Evolutionary conservation across 1,139 yeast genomes (phyloP), one percentile per base, ranked within the genome.

Genomic region (Hansenula lynferdii): DNA sequence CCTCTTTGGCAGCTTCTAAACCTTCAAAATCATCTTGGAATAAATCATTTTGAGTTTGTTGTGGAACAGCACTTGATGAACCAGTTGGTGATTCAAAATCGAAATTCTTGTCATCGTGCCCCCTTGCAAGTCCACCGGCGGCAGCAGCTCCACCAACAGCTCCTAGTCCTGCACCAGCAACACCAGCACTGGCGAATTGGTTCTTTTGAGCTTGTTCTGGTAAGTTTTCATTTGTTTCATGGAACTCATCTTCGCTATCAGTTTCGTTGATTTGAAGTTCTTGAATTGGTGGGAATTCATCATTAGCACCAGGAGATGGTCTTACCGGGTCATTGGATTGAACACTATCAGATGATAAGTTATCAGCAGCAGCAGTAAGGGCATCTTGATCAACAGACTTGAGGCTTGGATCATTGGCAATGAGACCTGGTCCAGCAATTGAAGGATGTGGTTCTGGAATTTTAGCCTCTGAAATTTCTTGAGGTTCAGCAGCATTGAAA

Each of bases 201-300:
- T n/a, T 41, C n/a, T 37, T 34, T 45, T 50, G 34, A 38, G 17
- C 34, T 37, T 25, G 41, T 40, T n/a, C 24, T 19, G 52, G 51
- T 28, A 51, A 27, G 21, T 45, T 48, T 28, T 60, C 69, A 9
- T 60, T 61, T 3, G 69, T 69, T 37, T 65, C 72, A 28, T 68
- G 70, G 43, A 73, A 67, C 21, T 69, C 77, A 31, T 61, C 63
- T 9, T 67, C 70, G n/a, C 70, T 65, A 16, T 75, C 75, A 48
- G 78, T 75, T 46, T 81, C 87, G 43, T 75, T 77, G 39, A 72
- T 69, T 20, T 77, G 80, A 31, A 81, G 61, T 49, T 83, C 86
- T 49, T 71, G 69, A 36, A 83, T 78, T 23, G 92, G 86, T 11
- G 92, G 92, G 58, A 82, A 82, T 48, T 82, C 89, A 14, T 70